Percentiles rank a stretch among this genome's conserved stretches.
Conservation (phyloP, 208 protist species). For the Trypanosomatidae sp. region DNA sequence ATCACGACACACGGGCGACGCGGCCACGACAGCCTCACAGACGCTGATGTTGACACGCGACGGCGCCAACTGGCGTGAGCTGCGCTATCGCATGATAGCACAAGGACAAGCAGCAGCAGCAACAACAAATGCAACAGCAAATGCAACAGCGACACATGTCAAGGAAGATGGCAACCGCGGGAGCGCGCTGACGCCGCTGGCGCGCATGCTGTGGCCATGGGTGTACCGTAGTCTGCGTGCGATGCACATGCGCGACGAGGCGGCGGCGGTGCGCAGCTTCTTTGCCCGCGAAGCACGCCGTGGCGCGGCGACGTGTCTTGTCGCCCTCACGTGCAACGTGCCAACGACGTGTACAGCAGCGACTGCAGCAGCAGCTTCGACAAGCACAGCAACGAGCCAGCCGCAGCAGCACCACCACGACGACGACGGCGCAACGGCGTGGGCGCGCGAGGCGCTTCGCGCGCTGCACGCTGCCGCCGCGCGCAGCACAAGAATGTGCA, state of each 20-base stretch:
- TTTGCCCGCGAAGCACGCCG: conserved; percentile 30
- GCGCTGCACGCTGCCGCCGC: too few relatives aligned
- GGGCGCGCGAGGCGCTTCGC: too few relatives aligned
- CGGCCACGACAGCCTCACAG: neutral
- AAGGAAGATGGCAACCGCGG: too few relatives aligned
- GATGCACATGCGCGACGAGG: conserved; percentile 21
- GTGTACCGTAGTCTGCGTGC: conserved; percentile 27
- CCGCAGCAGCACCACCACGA: neutral
- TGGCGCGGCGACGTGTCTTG: too few relatives aligned
- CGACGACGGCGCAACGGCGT: too few relatives aligned
- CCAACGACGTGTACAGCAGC: conserved; percentile 1
- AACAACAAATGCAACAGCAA: too few relatives aligned
- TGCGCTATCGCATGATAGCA: conserved; percentile 16
- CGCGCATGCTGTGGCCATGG: conserved; percentile 20
- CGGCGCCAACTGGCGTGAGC: conserved; percentile 57
- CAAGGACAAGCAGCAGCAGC: too few relatives aligned
- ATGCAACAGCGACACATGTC: too few relatives aligned
- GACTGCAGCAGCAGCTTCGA: neutral
- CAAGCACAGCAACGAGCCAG: too few relatives aligned
- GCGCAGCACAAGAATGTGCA: too few relatives aligned
- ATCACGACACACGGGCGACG: too few relatives aligned
- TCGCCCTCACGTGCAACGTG: too few relatives aligned
- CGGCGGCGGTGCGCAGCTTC: conserved; percentile 19
- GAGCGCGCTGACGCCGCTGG: conserved; percentile 18
- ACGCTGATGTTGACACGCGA: conserved; percentile 10